Base-by-base conservation (phyloP, 805 yeast species). In the Yamadazyma olivae region DNA sequence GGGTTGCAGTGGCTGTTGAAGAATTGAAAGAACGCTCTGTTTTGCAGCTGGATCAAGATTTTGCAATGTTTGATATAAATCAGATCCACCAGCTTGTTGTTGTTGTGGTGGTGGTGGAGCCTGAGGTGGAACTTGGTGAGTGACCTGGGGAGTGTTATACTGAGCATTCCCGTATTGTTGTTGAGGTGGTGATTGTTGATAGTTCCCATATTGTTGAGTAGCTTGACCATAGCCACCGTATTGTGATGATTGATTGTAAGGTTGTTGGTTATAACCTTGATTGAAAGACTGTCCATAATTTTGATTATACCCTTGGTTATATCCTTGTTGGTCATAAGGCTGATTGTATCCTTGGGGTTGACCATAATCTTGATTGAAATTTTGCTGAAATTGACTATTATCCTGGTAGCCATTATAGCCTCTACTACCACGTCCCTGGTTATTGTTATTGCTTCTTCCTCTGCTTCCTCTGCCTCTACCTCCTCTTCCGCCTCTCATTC, bases 11-110 rank as follows among this genome's bases (percentile, higher is more conserved):
- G 51, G 58, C 24, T 46, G 54, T 38, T 58, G 65, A 23, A 64
- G 46, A 12, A 57, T 38, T 12, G 49, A 44, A 9, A 64, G 47
- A 42, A 63, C 53, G 35, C 47, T 59, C 36, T 63, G 69, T 49
- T 56, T 53, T 15, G 67, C 50, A 14, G 51, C 44, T 3, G 65
- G 64, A 34, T 61, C 65, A 42, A 64, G 43, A 21, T 41, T 49
- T 39, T 49, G 57, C 17, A 54, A 39, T 10, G 51, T 48, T 29
- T 42, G 50, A 8, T 35, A 29, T 23, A 32, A 32, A 13, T 25
- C 28, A 13, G 8, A 8, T 7, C 23, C 32, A 21, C 13, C 13
- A 17, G 25, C 33, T 27, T 7, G 21, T 21, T 13, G 18, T 9
- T 35, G 32, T 24, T 27, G 42, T 31, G 22, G 30, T 23, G 25